Evolutionary conservation across 1,139 yeast species (phyloP).

Genomic region (Candida glucosophila): DNA sequence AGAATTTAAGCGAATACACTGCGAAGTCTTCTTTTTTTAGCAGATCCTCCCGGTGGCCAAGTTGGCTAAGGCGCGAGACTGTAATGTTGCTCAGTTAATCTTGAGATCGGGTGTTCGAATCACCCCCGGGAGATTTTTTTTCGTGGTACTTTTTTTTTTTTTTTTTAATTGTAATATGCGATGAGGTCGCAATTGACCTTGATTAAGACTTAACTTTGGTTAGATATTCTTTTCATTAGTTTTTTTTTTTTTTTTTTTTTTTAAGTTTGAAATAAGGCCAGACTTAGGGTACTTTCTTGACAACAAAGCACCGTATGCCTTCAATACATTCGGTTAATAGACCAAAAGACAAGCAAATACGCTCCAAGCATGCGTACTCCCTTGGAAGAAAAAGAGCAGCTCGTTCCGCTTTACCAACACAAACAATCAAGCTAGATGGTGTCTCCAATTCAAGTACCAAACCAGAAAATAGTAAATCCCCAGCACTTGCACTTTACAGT

Average conservation of each 20-base stretch:
- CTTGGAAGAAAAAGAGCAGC: conserved; percentile 51
- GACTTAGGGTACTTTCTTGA: background rate
- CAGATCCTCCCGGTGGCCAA: conserved; percentile 62
- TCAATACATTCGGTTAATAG: conserved; percentile 73
- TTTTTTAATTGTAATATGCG: conserved; percentile 1
- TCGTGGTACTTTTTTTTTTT: conserved; percentile 9
- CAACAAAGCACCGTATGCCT: conserved; percentile 44
- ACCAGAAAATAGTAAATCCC: conserved; percentile 42
- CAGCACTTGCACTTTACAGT: conserved; percentile 58
- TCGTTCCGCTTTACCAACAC: conserved; percentile 37
- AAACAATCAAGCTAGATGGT: conserved; percentile 35
- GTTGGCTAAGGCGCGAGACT: conserved; percentile 81
- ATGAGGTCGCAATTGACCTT: conserved; percentile 1
- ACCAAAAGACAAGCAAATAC: conserved; percentile 57
- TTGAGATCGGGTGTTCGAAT: conserved; percentile 83
- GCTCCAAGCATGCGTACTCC: conserved; percentile 46
- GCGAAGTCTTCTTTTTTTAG: no score
- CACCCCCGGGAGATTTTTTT: conserved; percentile 67
- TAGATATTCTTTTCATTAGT: background rate
- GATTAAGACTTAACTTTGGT: background rate
- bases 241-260: background rate
- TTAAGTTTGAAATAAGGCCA: background rate
- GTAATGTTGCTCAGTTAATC: conserved; percentile 54
- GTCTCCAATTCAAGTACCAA: conserved; percentile 24
- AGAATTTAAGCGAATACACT: no score